Evolutionary conservation across 1,284 basidiomycete genomes (phyloP), one percentile per base, ranked within the genome.

Genomic region (Sporisorium reilianum): DNA sequence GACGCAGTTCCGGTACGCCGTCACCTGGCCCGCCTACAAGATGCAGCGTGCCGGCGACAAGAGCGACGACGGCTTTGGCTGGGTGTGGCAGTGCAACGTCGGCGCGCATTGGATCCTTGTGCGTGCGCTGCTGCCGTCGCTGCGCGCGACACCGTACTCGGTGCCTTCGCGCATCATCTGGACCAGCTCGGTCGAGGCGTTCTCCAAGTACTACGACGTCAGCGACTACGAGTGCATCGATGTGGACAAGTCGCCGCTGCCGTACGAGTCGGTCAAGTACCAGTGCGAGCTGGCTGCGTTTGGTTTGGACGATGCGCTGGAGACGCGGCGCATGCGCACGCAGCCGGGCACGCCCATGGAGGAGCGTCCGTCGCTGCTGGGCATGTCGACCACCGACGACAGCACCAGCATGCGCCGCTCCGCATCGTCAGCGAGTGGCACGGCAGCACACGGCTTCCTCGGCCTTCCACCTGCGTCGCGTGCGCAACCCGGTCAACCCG

Each of bases 21-120:
- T 85, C 44, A 85, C 84, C 23, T 76, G 75, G 56, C 84, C 84
- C 3, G 69, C 75, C 5, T 85, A 80, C 69, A 84, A 84, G 64
- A 46, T 74, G 64, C 83, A 85, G 64, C 64, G 80, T 5, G 62
- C 64, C 3, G 84, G 84, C 38, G 82, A 84, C 63, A 72, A 77
- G 55, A 80, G 80, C 59, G 66, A 75, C 42, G 84, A 85, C 55
- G 75, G 76, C 9, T 79, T 71, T 44, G 84, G 84, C 23, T 85
- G 83, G 84, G 84, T 85, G 6, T 85, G 84, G 83, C 80, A 84
- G 46, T 75, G 77, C 66, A 85, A 85, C 53, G 75, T 80, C 20
- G 83, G 80, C 20, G 80, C 78, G 7, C 84, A 85, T 57, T 85
- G 78, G 71, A 66, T 84, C 23, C 55, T 85, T 18, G 83, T 79